Percentiles rank a stretch among this genome's conserved stretches.
These are phyloP conservation scores for Psidium friedrichsthalianum DNA, from an alignment of 345 rosid species.

Conservation along the genomic window DNA sequence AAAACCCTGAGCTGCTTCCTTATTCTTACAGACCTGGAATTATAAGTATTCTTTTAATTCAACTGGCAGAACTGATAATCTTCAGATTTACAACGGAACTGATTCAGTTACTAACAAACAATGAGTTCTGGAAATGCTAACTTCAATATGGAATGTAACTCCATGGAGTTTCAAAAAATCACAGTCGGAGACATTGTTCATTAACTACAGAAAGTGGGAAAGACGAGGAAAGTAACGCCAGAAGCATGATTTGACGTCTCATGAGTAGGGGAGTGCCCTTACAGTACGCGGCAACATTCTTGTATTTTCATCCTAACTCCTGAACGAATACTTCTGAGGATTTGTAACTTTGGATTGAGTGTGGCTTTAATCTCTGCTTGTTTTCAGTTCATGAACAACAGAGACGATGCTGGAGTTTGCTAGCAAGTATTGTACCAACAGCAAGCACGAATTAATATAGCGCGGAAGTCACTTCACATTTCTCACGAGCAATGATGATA, in stretches of 20 bases:
- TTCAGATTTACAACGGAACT: background rate
- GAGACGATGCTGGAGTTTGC: background rate
- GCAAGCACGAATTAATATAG: background rate
- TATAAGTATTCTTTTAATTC: background rate
- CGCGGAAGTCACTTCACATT: background rate
- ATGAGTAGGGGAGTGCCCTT: background rate
- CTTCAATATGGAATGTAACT: background rate
- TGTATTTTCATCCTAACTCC: constrained; percentile 10
- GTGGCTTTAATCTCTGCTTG: constrained; percentile 5
- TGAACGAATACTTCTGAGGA: background rate
- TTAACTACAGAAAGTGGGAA: background rate
- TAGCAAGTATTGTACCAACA: background rate
- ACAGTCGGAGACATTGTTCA: background rate
- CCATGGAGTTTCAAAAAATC: background rate
- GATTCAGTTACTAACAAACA: background rate
- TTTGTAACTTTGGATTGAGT: constrained; percentile 4
- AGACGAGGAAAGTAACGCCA: background rate
- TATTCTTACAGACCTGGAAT: too few relatives aligned
- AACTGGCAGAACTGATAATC: background rate
- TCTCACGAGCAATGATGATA: background rate
- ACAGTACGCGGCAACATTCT: constrained; percentile 2
- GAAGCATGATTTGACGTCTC: background rate
- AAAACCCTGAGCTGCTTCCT: background rate
- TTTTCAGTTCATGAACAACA: background rate
- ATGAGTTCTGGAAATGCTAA: background rate